These are phyloP conservation scores for Zea mays DNA, from an alignment of 176 grass and related monocot genomes.

Conservation along the genomic window Zm-B73-REFERENCE-NAM-5.0 NC_050104.1:139875501-139876000, in stretches of 20 bases:
- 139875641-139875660: constrained; percentile 27
- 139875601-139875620: constrained; percentile 90
- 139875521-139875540: constrained; percentile 5
- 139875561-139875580: constrained; percentile 96
- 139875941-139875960: neutral
- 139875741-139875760: no score
- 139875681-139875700: neutral
- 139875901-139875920: neutral
- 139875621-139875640: constrained; percentile 71
- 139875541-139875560: constrained; percentile 67
- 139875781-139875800: constrained; percentile 3
- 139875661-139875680: constrained; percentile 16
- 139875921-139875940: neutral
- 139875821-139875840: constrained; percentile 6
- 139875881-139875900: constrained; percentile 20
- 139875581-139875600: constrained; percentile 76
- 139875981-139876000: constrained; percentile 19
- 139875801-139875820: neutral
- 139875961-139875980: constrained; percentile 9
- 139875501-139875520: constrained; percentile 25
- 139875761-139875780: constrained; percentile 10
- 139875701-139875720: neutral
- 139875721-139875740: neutral
- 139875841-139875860: constrained; percentile 10
- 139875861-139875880: constrained; percentile 2